Percentiles rank a stretch among this genome's conserved stretches.
Evolutionary conservation across 345 rosid genomes (phyloP).

Genomic region (Eucalyptus globulus): DNA sequence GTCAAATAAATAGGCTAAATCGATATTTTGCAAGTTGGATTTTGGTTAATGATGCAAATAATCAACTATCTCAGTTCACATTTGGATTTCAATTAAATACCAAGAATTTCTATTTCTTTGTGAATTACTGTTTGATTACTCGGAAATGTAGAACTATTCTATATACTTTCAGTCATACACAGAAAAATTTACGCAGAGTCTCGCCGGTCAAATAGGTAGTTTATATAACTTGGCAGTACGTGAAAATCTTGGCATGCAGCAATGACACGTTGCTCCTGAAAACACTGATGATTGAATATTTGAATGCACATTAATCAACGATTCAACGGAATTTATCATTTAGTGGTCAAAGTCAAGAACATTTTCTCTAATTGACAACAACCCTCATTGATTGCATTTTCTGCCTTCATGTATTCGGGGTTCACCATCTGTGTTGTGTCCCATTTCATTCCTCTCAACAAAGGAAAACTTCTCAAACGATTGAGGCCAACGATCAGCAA

Average conservation of each 20-base stretch:
- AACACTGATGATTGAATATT: too few species aligned
- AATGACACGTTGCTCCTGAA: background rate
- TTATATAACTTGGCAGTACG: background rate
- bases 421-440: background rate
- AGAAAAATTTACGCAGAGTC: background rate
- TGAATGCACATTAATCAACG: background rate
- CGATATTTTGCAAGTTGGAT: fast-evolving
- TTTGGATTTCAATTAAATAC: background rate
- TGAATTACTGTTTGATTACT: background rate
- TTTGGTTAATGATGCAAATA: background rate
- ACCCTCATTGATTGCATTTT: background rate
- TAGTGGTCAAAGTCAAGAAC: background rate
- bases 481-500: too few species aligned
- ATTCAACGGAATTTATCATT: background rate
- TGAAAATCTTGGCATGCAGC: background rate
- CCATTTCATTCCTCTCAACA: background rate
- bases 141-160: background rate
- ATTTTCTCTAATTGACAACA: too few species aligned
- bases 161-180: background rate
- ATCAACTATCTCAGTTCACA: background rate
- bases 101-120: background rate
- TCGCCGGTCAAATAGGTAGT: background rate
- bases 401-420: background rate
- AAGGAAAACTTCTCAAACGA: background rate
- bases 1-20: background rate